Evolutionary conservation across 225 moss, liverwort and hornwort species (phyloP), one percentile per base, ranked within the genome.

Genomic region (Marchantia polymorpha): DNA sequence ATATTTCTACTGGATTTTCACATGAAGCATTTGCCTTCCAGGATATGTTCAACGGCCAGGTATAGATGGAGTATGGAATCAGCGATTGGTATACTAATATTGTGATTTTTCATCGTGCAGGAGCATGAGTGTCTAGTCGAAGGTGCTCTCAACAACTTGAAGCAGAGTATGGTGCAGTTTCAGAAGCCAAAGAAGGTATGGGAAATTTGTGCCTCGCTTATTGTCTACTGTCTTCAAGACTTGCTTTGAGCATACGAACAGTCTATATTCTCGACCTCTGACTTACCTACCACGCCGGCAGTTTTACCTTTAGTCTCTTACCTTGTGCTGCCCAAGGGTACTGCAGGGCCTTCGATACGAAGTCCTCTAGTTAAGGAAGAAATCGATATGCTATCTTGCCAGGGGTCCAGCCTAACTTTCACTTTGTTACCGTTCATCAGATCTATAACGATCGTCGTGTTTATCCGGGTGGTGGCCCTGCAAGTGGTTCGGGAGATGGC

Each of bases 121-220:
- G 99, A 99, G 80, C 90, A 99, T 79, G 99, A 99, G 87, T 95
- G 95, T 65, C 87, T 99, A 59, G 99, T 99, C 53, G 99, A 99
- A 84, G 99, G 99, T 69, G 92, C 99, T 52, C 85, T 99, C 66
- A 99, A 99, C 86, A 99, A 99, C 66, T 79, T 99, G 85, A 99
- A 99, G 81, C 99, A 99, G 89, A 99, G 99, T 77, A 99, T 99
- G 99, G 99, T 99, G 72, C 99, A 99, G 86, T 99, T 99, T 72
- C 99, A 99, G 73, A 99, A 99, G 72, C 99, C 99, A 15, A 99
- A 95, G 82, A 99, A 99, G 89, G 90, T 90, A 80, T 25, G 0
- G 27, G 74, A 17, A 16, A 73, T 23, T 20, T 55, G 14, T 75
- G 3, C 20, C 15, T 55, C 55, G 29, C 25, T 39, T 26, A 19